phyloP scores from a whole-genome alignment of 2,329 filamentous ascomycete species.

The Paramyrothecium roridum region DNA sequence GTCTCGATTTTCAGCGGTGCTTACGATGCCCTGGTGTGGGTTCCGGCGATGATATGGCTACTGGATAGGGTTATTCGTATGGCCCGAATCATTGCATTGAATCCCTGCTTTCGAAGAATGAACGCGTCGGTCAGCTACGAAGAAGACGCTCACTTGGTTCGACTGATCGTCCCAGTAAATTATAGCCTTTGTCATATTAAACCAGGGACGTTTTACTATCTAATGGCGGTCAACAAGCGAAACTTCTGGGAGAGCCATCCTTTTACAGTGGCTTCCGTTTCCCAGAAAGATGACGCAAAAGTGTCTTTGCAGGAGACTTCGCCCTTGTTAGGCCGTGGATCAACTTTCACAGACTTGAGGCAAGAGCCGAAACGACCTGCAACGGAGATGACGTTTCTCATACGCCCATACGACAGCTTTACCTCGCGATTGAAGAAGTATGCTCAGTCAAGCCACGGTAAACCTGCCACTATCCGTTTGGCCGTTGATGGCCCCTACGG shows the following conservation, averaged over 20 bases:
- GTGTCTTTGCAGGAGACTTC: slow-evolving; percentile 25
- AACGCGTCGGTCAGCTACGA: slow-evolving; percentile 30
- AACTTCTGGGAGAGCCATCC: slow-evolving; percentile 48
- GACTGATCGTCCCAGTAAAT: slow-evolving; percentile 32
- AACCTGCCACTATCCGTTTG: slow-evolving; percentile 28
- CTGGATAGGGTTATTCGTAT: slow-evolving; percentile 45
- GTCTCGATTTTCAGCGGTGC: slow-evolving; percentile 48
- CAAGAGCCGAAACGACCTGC: slow-evolving; percentile 1
- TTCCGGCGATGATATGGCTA: slow-evolving; percentile 45
- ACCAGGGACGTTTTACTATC: slow-evolving; percentile 43
- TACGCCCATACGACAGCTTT: slow-evolving; percentile 43
- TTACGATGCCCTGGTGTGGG: slow-evolving; percentile 48
- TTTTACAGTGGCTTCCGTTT: slow-evolving; percentile 39
- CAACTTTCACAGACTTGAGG: background rate
- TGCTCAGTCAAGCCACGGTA: slow-evolving; percentile 14
- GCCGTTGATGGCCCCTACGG: slow-evolving; percentile 45
- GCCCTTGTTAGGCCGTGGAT: slow-evolving; percentile 17
- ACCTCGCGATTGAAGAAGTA: slow-evolving; percentile 33
- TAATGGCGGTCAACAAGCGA: slow-evolving; percentile 36
- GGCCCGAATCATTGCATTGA: slow-evolving; percentile 37
- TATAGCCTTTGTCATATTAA: slow-evolving; percentile 27
- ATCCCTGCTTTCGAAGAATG: slow-evolving; percentile 31
- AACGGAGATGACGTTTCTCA: slow-evolving; percentile 35
- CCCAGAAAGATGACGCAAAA: slow-evolving; percentile 15
- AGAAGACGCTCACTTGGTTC: slow-evolving; percentile 35